These are phyloP conservation scores for Volvox reticuliferus DNA, from an alignment of 139 green algal genomes.

Conservation along the genomic window DNA sequence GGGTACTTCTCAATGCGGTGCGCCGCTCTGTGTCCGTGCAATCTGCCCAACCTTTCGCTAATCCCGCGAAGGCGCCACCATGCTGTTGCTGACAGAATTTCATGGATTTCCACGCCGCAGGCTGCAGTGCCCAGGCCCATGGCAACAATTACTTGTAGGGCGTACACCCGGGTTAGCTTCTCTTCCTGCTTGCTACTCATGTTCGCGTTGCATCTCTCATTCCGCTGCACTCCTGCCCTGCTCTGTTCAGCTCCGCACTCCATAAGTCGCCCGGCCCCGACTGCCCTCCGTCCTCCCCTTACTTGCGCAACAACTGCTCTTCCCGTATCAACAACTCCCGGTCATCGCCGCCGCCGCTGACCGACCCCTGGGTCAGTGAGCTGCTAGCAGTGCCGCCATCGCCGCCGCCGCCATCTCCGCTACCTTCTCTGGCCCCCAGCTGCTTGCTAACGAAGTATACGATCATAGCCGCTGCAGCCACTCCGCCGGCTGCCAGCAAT, in stretches of 20 bases:
- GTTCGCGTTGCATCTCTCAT: neutral
- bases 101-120: too few species aligned
- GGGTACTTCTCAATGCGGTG: too few species aligned
- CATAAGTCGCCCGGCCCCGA: neutral
- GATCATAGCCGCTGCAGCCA: neutral
- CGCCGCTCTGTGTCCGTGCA: too few species aligned
- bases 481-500: neutral
- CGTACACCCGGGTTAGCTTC: too few species aligned
- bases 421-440: neutral
- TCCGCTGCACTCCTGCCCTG: neutral
- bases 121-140: too few species aligned
- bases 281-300: neutral
- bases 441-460: neutral
- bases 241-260: neutral
- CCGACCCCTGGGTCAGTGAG: neutral
- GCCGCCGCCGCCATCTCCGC: neutral
- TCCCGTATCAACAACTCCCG: neutral
- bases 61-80: too few species aligned
- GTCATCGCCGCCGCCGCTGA: neutral
- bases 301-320: constrained; percentile 19
- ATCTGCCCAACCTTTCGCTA: too few species aligned
- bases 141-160: too few species aligned
- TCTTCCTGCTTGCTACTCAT: too few species aligned
- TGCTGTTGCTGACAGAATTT: too few species aligned
- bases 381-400: neutral